Base-by-base conservation (phyloP, 331 rosid species). In the Quercus phellos region DNA sequence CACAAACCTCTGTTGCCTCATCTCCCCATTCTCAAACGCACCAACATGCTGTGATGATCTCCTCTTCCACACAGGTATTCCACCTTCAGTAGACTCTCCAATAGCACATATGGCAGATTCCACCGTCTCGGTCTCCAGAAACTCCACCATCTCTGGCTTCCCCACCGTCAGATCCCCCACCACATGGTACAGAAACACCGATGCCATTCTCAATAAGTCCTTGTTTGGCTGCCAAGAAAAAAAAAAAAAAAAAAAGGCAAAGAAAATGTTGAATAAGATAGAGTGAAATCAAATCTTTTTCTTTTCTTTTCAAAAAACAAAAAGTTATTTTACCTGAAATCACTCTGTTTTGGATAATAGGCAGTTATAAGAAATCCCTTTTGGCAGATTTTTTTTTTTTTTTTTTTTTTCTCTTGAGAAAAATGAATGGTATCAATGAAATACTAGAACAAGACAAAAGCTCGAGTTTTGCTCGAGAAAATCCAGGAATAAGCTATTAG, bases 91-190 rank as follows among this genome's bases (percentile, higher is more conserved):
- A 12, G 96, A 91, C 58, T 93, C 99, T 35, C 92, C 97, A 3
- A 93, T 93, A 5, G 92, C 94, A 73, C 83, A 76, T 17, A 93
- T 93, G 0, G 98, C 99, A 53, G 91, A 85, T 63, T 90, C 98
- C 55, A 95, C 86, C 64, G 97, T 88, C 86, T 93, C 99, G 22
- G 85, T 85, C 35, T 91, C 99, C 64, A 80, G 78, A 32, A 93
- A 93, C 85, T 95, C 99, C 84, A 68, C 93, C 88, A 93, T 54
- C 87, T 95, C 99, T 1, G 99, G 99, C 85, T 95, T 95, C 80
- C 99, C 99, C 77, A 93, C 97, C 70, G 99, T 95, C 46, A 95
- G 93, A 90, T 95, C 99, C 32, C 94, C 99, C 67, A 95, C 97
- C 34, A 95, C 99, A 34, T 95, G 99, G 77, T 93, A 89, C 66